A percentile compares a stretch with the other conserved stretches of the same genome.
Conservation (phyloP, 1,139 yeast species). For the Hemisphaericaspora xylofermentans region DNA sequence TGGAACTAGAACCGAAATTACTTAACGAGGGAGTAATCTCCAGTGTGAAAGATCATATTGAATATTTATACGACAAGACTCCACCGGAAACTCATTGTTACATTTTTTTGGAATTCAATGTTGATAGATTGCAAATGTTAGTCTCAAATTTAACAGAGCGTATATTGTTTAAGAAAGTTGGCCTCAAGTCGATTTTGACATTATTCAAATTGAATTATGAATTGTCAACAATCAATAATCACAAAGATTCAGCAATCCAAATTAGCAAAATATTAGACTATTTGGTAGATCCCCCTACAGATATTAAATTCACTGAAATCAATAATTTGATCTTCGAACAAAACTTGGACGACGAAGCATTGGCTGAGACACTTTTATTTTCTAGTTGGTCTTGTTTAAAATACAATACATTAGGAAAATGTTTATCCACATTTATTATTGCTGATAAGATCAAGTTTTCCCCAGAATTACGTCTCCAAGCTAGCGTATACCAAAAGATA, state of each 20-base stretch:
- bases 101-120: slow-evolving; percentile 28
- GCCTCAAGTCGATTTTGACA: slow-evolving; percentile 15
- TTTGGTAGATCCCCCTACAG: slow-evolving; percentile 8
- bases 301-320: slow-evolving; percentile 14
- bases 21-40: slow-evolving; percentile 24
- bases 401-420: slow-evolving; percentile 10
- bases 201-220: slow-evolving; percentile 27
- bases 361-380: slow-evolving; percentile 21
- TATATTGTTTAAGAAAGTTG: slow-evolving; percentile 10
- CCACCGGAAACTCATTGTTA: slow-evolving; percentile 40
- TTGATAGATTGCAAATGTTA: slow-evolving; percentile 30
- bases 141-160: slow-evolving; percentile 13
- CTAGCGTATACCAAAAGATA: slow-evolving; percentile 13
- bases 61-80: slow-evolving; percentile 25
- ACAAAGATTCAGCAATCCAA: slow-evolving; percentile 10
- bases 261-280: slow-evolving; percentile 9
- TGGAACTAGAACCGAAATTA: slow-evolving; percentile 4
- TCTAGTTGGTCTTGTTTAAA: slow-evolving; percentile 15
- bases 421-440: slow-evolving; percentile 19
- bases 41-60: slow-evolving; percentile 27
- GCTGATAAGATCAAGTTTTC: slow-evolving; percentile 27
- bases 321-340: slow-evolving; percentile 21
- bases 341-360: slow-evolving; percentile 25
- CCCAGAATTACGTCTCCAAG: slow-evolving; percentile 21
- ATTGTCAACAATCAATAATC: slow-evolving; percentile 20